Percentiles rank a stretch among this genome's conserved stretches.
Conservation (phyloP, 148 eudicot genomes). For the Euryodendron excelsum region DNA sequence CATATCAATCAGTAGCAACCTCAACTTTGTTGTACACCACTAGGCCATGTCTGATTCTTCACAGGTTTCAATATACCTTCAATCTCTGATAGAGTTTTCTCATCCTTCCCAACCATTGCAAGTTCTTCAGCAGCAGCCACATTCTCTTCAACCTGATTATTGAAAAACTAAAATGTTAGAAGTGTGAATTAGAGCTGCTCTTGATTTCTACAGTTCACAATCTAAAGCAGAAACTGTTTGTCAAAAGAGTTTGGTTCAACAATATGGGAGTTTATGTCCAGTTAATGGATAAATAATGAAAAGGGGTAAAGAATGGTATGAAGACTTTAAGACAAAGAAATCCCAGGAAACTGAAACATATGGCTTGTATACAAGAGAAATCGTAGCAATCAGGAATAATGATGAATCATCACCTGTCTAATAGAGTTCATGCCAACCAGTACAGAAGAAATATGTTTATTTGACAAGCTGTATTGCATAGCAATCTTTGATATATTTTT, state of each 20-base stretch:
- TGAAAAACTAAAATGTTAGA: slow-evolving; percentile 12
- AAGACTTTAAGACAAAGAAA: too few species aligned
- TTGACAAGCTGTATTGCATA: slow-evolving; percentile 87
- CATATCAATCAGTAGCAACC: background rate
- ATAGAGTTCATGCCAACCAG: slow-evolving; percentile 96
- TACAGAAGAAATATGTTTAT: slow-evolving; percentile 73
- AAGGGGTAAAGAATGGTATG: background rate
- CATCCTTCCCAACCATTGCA: slow-evolving; percentile 48
- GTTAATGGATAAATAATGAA: too few species aligned
- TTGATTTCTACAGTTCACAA: too few species aligned
- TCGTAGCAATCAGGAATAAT: background rate
- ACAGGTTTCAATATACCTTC: slow-evolving; percentile 76
- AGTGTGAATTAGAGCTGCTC: too few species aligned
- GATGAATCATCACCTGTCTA: slow-evolving; percentile 51
- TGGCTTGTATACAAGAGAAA: too few species aligned
- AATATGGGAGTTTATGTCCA: too few species aligned
- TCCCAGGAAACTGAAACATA: too few species aligned
- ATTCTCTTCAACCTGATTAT: slow-evolving; percentile 76
- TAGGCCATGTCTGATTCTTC: slow-evolving; percentile 90
- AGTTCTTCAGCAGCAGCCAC: slow-evolving; percentile 76
- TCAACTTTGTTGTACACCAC: slow-evolving; percentile 59
- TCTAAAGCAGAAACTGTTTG: too few species aligned
- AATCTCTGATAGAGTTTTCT: slow-evolving; percentile 50
- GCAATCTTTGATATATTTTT: slow-evolving; percentile 83
- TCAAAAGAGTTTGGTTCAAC: too few species aligned